phyloP scores from a whole-genome alignment of 2,329 filamentous ascomycete species.

The Botrytis hyacinthi region DNA sequence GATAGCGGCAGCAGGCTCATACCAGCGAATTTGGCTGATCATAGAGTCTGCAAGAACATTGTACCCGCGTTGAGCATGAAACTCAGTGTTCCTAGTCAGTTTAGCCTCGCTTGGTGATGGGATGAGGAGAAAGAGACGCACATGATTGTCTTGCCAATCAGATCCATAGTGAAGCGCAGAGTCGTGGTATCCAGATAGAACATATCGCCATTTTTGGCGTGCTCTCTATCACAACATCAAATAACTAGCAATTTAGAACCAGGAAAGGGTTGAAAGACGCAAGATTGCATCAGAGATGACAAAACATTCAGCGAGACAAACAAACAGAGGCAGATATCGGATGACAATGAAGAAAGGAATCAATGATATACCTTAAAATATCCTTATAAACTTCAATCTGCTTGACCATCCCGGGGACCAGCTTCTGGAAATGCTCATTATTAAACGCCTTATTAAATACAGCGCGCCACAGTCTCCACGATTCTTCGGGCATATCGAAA shows the following conservation, averaged over 20 bases:
- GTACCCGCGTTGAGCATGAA: conserved; percentile 7
- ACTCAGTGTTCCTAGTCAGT: conserved; percentile 11
- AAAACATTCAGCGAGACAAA: not conserved
- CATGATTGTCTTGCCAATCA: conserved; percentile 26
- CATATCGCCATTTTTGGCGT: conserved; percentile 25
- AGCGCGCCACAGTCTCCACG: conserved; percentile 30
- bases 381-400: conserved; percentile 20
- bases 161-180: conserved; percentile 30
- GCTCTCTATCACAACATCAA: conserved; percentile 14
- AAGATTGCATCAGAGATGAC: not conserved
- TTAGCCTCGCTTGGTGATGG: not conserved
- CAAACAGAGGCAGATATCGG: not conserved
- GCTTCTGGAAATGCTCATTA: conserved; percentile 18
- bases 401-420: conserved; percentile 23
- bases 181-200: conserved; percentile 26
- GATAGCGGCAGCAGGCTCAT: conserved; percentile 21
- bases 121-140: not conserved
- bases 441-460: conserved; percentile 32
- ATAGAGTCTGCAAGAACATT: conserved; percentile 25
- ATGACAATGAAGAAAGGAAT: not conserved
- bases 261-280: not conserved
- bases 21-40: conserved; percentile 28
- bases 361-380: conserved; percentile 11
- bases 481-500: conserved; percentile 26
- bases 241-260: not conserved